Evolutionary conservation across 768 basidiomycete species (phyloP).

Genomic region (Serendipita sp.): DNA sequence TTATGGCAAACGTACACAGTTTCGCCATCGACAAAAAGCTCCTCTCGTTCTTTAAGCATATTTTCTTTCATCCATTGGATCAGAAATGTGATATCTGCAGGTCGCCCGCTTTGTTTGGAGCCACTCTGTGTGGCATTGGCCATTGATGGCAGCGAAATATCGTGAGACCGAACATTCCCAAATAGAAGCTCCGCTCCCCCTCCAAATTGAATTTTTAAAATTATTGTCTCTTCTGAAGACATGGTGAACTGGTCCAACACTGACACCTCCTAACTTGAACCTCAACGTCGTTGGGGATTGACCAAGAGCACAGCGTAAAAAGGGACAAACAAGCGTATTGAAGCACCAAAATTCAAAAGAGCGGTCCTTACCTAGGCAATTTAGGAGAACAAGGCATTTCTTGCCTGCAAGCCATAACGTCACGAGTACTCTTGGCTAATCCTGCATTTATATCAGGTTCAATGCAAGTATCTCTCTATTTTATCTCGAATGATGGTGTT

Average conservation of each 20-base stretch:
- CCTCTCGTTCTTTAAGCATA: constrained; percentile 66
- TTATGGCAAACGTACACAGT: constrained; percentile 44
- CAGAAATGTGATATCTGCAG: constrained; percentile 55
- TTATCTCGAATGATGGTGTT: background rate
- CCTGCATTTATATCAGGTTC: too few relatives aligned
- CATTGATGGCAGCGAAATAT: constrained; percentile 32
- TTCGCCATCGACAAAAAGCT: constrained; percentile 74
- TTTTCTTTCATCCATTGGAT: constrained; percentile 63
- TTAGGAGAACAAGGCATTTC: too few relatives aligned
- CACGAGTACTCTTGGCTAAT: too few relatives aligned
- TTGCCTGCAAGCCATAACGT: too few relatives aligned
- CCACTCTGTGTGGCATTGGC: constrained; percentile 20
- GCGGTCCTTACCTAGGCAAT: too few relatives aligned
- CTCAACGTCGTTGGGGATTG: too few relatives aligned
- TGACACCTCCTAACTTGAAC: too few relatives aligned
- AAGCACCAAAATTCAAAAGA: too few relatives aligned
- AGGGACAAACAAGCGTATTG: too few relatives aligned
- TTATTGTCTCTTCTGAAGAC: constrained; percentile 8
- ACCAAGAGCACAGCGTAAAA: too few relatives aligned
- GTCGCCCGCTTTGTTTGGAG: constrained; percentile 13
- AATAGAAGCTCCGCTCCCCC: constrained; percentile 82
- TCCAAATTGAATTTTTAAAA: constrained; percentile 56
- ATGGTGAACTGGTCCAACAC: background rate
- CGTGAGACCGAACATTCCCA: constrained; percentile 45
- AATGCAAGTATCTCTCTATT: background rate